Percentiles rank a stretch among this genome's conserved stretches.
phyloP scores from a whole-genome alignment of 768 basidiomycete genomes.

The Candolleomyces efflorescens region DNA sequence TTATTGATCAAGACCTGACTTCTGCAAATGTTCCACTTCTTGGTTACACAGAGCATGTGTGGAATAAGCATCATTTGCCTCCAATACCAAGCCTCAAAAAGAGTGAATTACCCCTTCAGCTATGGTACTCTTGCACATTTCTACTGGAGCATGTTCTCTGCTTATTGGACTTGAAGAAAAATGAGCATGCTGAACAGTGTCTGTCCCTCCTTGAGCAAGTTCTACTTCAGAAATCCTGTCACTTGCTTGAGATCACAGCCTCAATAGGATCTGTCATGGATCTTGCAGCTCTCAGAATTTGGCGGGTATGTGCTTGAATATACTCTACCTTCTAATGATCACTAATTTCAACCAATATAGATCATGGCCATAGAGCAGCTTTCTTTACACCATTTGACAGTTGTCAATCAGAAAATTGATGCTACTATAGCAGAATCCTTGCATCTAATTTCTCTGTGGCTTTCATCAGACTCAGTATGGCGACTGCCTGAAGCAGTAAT shows the following conservation, averaged over 20 bases:
- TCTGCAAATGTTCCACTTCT: background rate
- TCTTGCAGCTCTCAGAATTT: background rate
- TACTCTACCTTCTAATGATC: too few relatives aligned
- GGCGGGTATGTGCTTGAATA: too few relatives aligned
- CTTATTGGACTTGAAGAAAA: background rate
- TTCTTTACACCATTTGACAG: too few relatives aligned
- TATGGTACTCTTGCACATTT: background rate
- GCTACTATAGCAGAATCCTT: too few relatives aligned
- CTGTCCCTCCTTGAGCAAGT: background rate
- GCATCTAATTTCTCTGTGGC: too few relatives aligned
- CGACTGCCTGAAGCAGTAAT: too few relatives aligned
- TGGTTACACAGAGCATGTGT: background rate
- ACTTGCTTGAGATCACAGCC: background rate
- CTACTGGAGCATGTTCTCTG: background rate
- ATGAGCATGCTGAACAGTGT: background rate
- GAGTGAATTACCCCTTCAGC: background rate
- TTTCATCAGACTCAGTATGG: too few relatives aligned
- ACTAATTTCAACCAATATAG: too few relatives aligned
- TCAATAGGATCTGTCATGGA: background rate
- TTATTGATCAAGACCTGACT: background rate
- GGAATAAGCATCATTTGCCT: background rate
- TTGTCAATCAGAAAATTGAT: too few relatives aligned
- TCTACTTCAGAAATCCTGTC: background rate
- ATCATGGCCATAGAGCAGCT: too few relatives aligned
- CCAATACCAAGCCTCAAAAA: background rate